These are phyloP conservation scores for Scleroderma citrinum DNA, from an alignment of 768 basidiomycete genomes.

Conservation along the genomic window DNA sequence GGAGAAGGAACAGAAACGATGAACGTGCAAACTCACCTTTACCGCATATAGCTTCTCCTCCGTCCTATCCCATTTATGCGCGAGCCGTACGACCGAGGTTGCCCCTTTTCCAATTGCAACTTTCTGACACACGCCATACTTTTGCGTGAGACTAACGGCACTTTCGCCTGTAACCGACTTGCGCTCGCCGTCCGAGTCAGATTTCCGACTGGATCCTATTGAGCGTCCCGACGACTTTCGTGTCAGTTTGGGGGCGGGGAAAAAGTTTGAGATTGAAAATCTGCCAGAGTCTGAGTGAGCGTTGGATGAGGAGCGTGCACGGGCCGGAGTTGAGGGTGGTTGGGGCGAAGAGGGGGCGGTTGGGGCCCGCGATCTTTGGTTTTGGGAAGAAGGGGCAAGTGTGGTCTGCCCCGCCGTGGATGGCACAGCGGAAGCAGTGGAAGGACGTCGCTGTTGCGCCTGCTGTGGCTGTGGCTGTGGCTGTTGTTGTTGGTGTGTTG, in stretches of 20 bases:
- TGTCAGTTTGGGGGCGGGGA: conserved; percentile 69
- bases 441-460: too few species aligned
- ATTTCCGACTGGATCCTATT: conserved; percentile 54
- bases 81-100: conserved; percentile 93
- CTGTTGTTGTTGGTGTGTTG: not conserved
- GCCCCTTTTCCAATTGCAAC: conserved; percentile 97
- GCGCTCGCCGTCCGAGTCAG: conserved; percentile 55
- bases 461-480: too few species aligned
- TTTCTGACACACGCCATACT: conserved; percentile 97
- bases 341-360: conserved; percentile 8
- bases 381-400: too few species aligned
- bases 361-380: conserved; percentile 4
- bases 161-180: conserved; percentile 46
- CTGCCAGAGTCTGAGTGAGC: conserved; percentile 55
- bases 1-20: not conserved
- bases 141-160: conserved; percentile 62
- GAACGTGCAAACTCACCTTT: conserved; percentile 51
- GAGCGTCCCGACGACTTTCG: conserved; percentile 70
- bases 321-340: conserved; percentile 17
- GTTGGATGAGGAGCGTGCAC: conserved; percentile 37
- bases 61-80: conserved; percentile 96
- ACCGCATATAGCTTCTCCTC: conserved; percentile 98
- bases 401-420: too few species aligned
- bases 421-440: too few species aligned
- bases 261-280: conserved; percentile 80